These are phyloP conservation scores for Volvox africanus DNA, from an alignment of 139 green algal genomes.

Conservation along the genomic window DNA sequence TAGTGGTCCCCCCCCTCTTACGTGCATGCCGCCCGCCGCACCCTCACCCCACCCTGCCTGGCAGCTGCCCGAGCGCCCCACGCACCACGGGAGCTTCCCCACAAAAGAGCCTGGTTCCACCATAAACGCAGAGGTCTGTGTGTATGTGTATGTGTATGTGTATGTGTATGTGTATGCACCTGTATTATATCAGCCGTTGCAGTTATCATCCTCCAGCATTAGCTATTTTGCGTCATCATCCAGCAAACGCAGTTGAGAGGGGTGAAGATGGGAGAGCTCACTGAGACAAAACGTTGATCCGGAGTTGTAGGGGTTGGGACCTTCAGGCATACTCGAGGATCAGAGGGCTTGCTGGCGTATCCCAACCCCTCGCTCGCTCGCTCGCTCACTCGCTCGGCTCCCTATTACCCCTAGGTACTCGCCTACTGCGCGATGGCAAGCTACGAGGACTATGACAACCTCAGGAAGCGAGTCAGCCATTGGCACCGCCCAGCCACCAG, in stretches of 20 bases:
- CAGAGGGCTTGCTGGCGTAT: no score
- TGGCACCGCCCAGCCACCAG: neutral
- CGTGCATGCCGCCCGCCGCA: no score
- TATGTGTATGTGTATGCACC: neutral
- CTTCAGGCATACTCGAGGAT: no score
- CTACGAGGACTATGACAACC: neutral
- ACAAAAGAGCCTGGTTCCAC: neutral
- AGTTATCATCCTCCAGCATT: neutral
- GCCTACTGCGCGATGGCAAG: neutral
- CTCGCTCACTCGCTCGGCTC: no score
- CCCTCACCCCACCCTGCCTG: neutral
- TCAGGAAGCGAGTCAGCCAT: neutral
- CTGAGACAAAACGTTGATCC: no score
- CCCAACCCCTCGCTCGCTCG: no score
- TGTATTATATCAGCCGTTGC: neutral
- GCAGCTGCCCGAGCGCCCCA: neutral
- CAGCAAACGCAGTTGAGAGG: no score
- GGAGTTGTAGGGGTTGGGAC: no score
- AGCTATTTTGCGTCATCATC: neutral
- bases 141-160: neutral
- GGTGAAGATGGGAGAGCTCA: no score
- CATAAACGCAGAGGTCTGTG: neutral
- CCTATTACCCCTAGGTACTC: no score
- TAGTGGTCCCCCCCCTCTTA: no score
- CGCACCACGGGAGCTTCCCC: neutral